phyloP scores from a whole-genome alignment of 1,139 yeast genomes.

The Yamadazyma pseudoaaseri region DNA sequence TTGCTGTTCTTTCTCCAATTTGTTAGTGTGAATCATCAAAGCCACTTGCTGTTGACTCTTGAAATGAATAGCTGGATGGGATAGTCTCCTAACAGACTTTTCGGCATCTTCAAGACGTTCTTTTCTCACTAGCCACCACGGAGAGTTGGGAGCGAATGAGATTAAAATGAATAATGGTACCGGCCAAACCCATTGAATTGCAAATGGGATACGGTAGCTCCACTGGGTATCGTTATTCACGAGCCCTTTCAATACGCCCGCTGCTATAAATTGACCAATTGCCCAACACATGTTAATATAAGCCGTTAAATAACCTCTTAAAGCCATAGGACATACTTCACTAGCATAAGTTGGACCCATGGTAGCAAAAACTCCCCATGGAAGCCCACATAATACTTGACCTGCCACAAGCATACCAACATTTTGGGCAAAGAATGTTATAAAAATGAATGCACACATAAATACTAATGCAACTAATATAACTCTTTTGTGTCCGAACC shows the following conservation, averaged over 20 bases:
- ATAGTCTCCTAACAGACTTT: slow-evolving; percentile 8
- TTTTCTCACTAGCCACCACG: slow-evolving; percentile 12
- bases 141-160: slow-evolving; percentile 25
- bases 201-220: slow-evolving; percentile 47
- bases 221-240: slow-evolving; percentile 18
- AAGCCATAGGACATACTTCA: slow-evolving; percentile 44
- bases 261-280: slow-evolving; percentile 41
- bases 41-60: slow-evolving; percentile 9
- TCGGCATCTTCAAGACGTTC: slow-evolving; percentile 11
- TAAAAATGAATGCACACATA: slow-evolving; percentile 34
- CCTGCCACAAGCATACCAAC: slow-evolving; percentile 37
- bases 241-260: slow-evolving; percentile 38
- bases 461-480: slow-evolving; percentile 27
- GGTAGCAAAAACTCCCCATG: slow-evolving; percentile 48
- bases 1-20: slow-evolving; percentile 9
- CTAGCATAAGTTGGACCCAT: slow-evolving; percentile 47
- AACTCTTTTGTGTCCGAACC: slow-evolving; percentile 38
- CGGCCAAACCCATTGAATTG: slow-evolving; percentile 35
- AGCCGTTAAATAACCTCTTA: slow-evolving; percentile 42
- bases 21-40: slow-evolving; percentile 12
- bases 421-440: slow-evolving; percentile 41
- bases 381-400: slow-evolving; percentile 43
- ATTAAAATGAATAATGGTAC: slow-evolving; percentile 25
- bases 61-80: slow-evolving; percentile 5
- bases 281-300: slow-evolving; percentile 45